Base-by-base conservation (phyloP, 106 monocot species). In the Triglochin maritima region DNA sequence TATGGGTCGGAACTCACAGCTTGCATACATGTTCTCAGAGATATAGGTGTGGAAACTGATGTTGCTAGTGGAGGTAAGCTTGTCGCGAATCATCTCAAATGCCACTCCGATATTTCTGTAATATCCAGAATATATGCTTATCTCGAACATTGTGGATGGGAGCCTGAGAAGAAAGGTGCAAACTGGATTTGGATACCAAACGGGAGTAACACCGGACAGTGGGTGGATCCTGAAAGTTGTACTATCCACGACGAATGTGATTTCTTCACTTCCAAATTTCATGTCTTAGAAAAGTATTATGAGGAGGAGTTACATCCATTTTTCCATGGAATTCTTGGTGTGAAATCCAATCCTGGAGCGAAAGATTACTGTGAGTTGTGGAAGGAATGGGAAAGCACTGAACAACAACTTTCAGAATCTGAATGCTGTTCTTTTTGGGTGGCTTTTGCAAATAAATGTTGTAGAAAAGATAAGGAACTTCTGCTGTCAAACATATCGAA, bases 251-350 rank as follows among this genome's bases (percentile, higher is more conserved):
- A 83, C 47, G 59, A 68, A 6, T 7, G 59, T 17, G 60, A 66
- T 52, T 67, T 84, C 8, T 80, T 80, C 44, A 17, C 15, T 1
- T 67, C 69, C 6, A 61, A 63, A 3, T 50, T 81, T 3, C 51
- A 71, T 71, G 62, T 81, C 3, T n/a, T 80, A 50, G 84, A 80
- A 7, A 77, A 77, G 9, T 68, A 70, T 50, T 84, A 81, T 59
- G 57, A 74, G 11, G 10, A 7, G 12, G 43, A 60, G 6, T 51
- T 81, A 14, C 60, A 73, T 10, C 4, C 17, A 4, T 78, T 80
- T 56, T 84, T 84, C 65, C 67, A 60, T 29, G 3, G 0, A 2
- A 17, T 49, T 58, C 46, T 83, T 63, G 62, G 65, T 8, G 79
- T 83, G 46, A 67, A 48, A 50, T 9, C 67, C 9, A 46, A 9